Conservation (phyloP, 2,329 filamentous ascomycete genomes). For the Clonostachys rosea region DNA sequence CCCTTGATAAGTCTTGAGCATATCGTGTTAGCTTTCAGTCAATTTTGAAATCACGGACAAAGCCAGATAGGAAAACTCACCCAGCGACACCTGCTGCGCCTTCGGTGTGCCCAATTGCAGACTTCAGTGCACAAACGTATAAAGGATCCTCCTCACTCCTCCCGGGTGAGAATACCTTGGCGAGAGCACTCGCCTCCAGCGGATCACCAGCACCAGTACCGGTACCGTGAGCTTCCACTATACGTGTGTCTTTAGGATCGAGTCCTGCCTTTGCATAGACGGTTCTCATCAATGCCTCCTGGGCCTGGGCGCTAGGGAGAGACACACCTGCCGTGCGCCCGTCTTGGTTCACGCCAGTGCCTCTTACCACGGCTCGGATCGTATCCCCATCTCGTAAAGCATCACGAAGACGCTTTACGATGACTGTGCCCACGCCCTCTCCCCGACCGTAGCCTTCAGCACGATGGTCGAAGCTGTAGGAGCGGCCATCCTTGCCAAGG, state of each 20-base stretch:
- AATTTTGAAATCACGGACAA: too few species aligned
- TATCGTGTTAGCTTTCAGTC: too few species aligned
- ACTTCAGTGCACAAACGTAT: slow-evolving; percentile 7
- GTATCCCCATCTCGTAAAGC: slow-evolving; percentile 50
- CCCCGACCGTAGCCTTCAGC: slow-evolving; percentile 10
- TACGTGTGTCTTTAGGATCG: slow-evolving; percentile 26
- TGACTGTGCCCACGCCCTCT: slow-evolving; percentile 46
- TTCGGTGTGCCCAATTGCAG: slow-evolving; percentile 11
- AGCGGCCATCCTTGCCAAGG: neutral
- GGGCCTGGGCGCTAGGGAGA: slow-evolving; percentile 35
- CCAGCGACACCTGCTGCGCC: slow-evolving; percentile 10
- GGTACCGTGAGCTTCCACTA: slow-evolving; percentile 44
- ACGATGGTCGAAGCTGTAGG: neutral
- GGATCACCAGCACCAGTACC: slow-evolving; percentile 43
- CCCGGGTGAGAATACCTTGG: slow-evolving; percentile 18
- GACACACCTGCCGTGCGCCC: slow-evolving; percentile 38
- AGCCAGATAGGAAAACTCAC: too few species aligned
- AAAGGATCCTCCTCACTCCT: neutral
- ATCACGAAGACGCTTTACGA: slow-evolving; percentile 54
- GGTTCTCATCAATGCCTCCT: slow-evolving; percentile 29
- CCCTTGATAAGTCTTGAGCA: slow-evolving; percentile 5
- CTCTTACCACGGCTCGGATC: slow-evolving; percentile 21
- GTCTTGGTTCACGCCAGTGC: slow-evolving; percentile 23
- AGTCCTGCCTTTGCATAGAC: slow-evolving; percentile 28
- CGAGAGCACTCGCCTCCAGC: slow-evolving; percentile 12